Conservation (phyloP, 495 filamentous ascomycete species). For the Parathielavia hyrcaniae region DNA sequence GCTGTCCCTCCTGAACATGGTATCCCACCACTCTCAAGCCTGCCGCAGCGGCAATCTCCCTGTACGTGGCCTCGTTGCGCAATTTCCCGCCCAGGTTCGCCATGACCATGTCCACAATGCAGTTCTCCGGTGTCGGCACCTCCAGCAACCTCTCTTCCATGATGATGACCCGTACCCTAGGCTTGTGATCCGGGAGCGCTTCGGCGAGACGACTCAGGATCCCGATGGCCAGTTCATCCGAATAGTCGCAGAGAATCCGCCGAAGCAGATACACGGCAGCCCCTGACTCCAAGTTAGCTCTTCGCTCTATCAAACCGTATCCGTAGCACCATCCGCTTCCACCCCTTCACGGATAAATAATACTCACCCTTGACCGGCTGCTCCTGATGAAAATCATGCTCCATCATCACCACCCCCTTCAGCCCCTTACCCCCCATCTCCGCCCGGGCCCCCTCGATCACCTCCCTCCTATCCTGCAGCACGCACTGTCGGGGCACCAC, state of each 20-base stretch:
- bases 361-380: constrained; percentile 39
- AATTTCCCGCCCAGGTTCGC: constrained; percentile 32
- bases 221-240: constrained; percentile 31
- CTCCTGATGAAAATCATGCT: constrained; percentile 37
- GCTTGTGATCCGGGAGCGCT: constrained; percentile 34
- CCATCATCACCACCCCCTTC: constrained; percentile 32
- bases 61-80: constrained; percentile 23
- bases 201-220: constrained; percentile 38
- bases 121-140: constrained; percentile 20
- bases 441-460: constrained; percentile 31
- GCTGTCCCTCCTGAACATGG: constrained; percentile 14
- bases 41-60: constrained; percentile 16
- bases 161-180: constrained; percentile 26
- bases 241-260: constrained; percentile 49
- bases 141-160: constrained; percentile 27
- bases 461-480: constrained; percentile 42
- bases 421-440: constrained; percentile 16
- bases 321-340: not conserved
- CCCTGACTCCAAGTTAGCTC: constrained; percentile 25
- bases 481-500: constrained; percentile 33
- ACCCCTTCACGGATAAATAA: too few relatives aligned
- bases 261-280: constrained; percentile 47
- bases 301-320: too few relatives aligned
- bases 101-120: constrained; percentile 32
- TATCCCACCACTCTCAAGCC: constrained; percentile 26